Base-by-base conservation (phyloP, 345 rosid genomes). In the Crucihimalaya himalaica region DNA sequence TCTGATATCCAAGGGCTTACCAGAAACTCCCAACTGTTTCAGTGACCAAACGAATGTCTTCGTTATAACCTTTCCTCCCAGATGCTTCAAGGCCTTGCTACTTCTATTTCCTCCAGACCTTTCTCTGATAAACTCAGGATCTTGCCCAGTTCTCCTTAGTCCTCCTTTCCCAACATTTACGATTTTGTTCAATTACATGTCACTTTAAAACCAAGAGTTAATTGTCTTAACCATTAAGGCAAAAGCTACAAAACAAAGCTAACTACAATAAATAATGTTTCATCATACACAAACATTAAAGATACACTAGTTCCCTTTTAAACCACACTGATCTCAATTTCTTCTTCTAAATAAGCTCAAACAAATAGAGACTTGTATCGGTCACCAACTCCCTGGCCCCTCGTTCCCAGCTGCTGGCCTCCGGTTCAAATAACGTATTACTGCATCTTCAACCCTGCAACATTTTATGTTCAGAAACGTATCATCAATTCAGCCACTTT, bases 361-460 rank as follows among this genome's bases (percentile, higher is more conserved):
- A 62, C 53, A 62, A 61, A 71, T 37, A 46, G 57, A 50, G 62
- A 75, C 74, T 68, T 52, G 62, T 4, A 34, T 34, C 35, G 4
- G 42, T 86, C 86, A 92, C 59, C 83, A 78, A 84, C 91, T 87
- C 78, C 96, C 92, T 57, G 92, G 97, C 73, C 84, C 97, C 77
- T 92, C 96, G 71, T 80, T 85, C 78, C 96, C 97, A 3, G 86
- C 81, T 34, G 90, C 84, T 39, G 99, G 99, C 86, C 85, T 92
- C 48, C 99, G 92, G 77, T 95, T 95, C 82, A 95, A 67, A 68
- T 92, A 95, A 2, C 97, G 93, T 73, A 95, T 89, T 3, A 92
- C 96, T 56, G 99, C 97, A 85, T 95, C 99, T 80, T 93, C 97
- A 66, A 89, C 98, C 98, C 98, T 93, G 83, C 68, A 57, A 50